phyloP scores from a whole-genome alignment of 2,329 filamentous ascomycete genomes.

The Stenocarpella maydis region DNA sequence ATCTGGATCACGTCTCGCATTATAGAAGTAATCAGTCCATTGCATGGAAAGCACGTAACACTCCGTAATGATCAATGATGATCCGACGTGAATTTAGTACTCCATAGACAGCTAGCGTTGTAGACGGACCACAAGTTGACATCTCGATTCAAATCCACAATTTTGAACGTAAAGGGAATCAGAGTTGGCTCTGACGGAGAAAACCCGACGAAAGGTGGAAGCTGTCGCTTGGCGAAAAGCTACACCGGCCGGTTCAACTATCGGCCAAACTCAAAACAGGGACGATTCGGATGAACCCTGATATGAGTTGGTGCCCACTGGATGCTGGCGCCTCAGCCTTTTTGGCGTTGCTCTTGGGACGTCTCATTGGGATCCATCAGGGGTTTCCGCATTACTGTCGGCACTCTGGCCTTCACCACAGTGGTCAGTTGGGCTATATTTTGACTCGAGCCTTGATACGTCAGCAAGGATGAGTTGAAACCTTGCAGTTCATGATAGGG shows the following conservation, averaged over 20 bases:
- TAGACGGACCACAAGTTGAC: neutral
- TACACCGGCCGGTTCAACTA: neutral
- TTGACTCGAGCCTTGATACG: conserved; percentile 22
- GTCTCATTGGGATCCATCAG: conserved; percentile 18
- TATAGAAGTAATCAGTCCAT: too few species aligned
- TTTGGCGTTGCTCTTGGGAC: neutral
- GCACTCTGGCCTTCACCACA: neutral
- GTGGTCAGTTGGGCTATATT: neutral
- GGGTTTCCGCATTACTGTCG: neutral
- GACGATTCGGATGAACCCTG: neutral
- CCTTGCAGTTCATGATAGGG: conserved; percentile 1
- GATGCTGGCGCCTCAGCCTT: neutral
- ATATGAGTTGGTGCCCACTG: neutral
- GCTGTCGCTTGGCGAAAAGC: neutral
- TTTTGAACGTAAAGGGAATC: neutral
- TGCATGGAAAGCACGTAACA: too few species aligned
- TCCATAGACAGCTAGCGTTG: too few species aligned
- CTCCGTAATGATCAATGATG: too few species aligned
- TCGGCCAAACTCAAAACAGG: neutral
- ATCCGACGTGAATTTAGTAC: too few species aligned
- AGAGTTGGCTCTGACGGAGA: neutral
- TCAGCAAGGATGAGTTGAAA: conserved; percentile 23
- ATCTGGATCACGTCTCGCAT: too few species aligned
- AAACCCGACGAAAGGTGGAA: neutral
- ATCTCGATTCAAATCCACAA: too few species aligned